phyloP scores from a whole-genome alignment of 1,284 basidiomycete species.

The Mrakiaceae sp. region DNA sequence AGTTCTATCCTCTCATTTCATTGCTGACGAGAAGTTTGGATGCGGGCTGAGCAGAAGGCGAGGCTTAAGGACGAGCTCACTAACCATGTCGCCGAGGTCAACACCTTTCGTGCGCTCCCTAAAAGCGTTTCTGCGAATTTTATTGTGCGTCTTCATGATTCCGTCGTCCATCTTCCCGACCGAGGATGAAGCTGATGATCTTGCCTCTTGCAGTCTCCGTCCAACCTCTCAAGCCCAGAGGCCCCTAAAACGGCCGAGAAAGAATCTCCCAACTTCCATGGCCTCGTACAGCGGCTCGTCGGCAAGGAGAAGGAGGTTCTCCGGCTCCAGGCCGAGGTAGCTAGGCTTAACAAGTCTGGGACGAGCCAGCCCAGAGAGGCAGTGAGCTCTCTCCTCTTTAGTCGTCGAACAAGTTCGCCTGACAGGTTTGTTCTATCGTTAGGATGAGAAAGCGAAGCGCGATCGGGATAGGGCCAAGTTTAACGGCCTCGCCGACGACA shows the following conservation, averaged over 20 bases:
- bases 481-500: constrained; percentile 64
- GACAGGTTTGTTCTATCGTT: no score
- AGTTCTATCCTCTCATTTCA: not conserved
- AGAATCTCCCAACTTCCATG: constrained; percentile 40
- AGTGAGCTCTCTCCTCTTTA: constrained; percentile 36
- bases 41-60: constrained; percentile 37
- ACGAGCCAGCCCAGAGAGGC: constrained; percentile 47
- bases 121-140: constrained; percentile 3
- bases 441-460: constrained; percentile 64
- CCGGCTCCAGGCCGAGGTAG: constrained; percentile 60
- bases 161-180: no score
- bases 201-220: no score
- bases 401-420: not conserved
- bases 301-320: constrained; percentile 75
- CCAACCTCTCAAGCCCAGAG: no score
- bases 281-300: constrained; percentile 67
- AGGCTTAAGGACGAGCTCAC: constrained; percentile 45
- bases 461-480: constrained; percentile 65
- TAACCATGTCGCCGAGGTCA: constrained; percentile 53
- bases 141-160: not conserved
- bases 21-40: not conserved
- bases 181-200: no score
- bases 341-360: constrained; percentile 48
- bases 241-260: no score
- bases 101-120: constrained; percentile 48